Evolutionary conservation across 2,329 filamentous ascomycete species (phyloP), one percentile per base, ranked within the genome.

Genomic region (Colletotrichum australisinense): DNA sequence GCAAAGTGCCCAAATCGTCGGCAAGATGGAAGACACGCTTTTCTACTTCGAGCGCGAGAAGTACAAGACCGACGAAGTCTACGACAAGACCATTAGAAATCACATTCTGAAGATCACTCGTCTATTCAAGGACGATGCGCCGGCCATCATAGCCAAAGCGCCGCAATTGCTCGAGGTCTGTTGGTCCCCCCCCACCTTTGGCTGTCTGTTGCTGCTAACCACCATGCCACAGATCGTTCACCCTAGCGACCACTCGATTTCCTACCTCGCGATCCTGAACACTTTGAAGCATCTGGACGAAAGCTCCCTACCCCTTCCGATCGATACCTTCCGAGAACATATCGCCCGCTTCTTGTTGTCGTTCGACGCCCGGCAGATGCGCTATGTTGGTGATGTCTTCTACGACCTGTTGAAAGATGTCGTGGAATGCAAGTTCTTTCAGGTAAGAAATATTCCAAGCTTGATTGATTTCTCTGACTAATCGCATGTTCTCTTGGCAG

Each of bases 291-390:
- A 79, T 38, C 67, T 71, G 5, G 56, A 68, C 2, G 64, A 72
- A 9, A 16, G 46, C 16, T 55, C 38, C 1, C 42, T 35, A 1
- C 59, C 69, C 52, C 32, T 75, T 1, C 57, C 72, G 22, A 67
- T 46, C 70, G 75, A 70, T 38, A 69, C 76, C 9, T 72, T 89
- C 12, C 79, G 84, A 32, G 83, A 87, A 73, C 81, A 84, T 59
- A 78, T 86, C 19, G 77, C 86, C 60, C 76, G 79, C 1, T 89
- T 90, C 73, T 78, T 90, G 30, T 74, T 84, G 59, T 79, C 79
- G 5, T 90, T 90, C 75, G 86, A 90, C 72, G 78, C 83, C 14
- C 79, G 84, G 11, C 89, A 91, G 76, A 84, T 88, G 67, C 85
- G 89, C 76, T 90, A 90, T 78, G 83, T 82, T 12, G 87, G 87